Percentiles rank a stretch among this genome's conserved stretches.
Evolutionary conservation across 306 rosid species (phyloP).

Genomic region (Rosa lucieae): DNA sequence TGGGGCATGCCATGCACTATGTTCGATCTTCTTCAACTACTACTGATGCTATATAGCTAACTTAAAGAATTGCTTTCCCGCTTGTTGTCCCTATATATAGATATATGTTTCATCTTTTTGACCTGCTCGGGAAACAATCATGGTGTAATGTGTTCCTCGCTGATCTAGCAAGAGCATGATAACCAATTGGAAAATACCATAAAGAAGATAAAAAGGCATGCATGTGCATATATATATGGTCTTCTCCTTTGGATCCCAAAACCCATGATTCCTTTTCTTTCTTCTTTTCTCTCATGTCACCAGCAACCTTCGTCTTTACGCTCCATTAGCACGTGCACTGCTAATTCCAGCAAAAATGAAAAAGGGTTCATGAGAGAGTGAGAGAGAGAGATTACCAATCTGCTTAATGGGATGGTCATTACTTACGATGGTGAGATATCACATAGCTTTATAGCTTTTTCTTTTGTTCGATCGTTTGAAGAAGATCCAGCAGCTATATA

Average conservation of each 20-base stretch:
- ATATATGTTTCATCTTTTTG: slow-evolving; percentile 29
- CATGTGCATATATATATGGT: slow-evolving; percentile 5
- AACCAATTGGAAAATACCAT: neutral
- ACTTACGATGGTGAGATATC: too few species aligned
- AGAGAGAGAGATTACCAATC: too few species aligned
- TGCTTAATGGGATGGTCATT: too few species aligned
- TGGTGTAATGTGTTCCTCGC: slow-evolving; percentile 26
- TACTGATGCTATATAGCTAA: neutral
- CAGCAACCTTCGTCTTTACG: slow-evolving; percentile 50
- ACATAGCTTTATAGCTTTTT: too few species aligned
- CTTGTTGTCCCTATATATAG: slow-evolving; percentile 23
- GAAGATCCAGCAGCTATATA: too few species aligned
- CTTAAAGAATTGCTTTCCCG: slow-evolving; percentile 21
- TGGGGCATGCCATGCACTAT: neutral
- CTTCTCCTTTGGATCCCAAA: slow-evolving; percentile 40
- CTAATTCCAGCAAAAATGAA: neutral
- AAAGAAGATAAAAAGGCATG: slow-evolving; percentile 22
- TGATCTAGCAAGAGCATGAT: slow-evolving; percentile 11
- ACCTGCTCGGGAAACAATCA: slow-evolving; percentile 34
- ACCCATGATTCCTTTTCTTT: slow-evolving; percentile 29
- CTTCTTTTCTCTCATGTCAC: slow-evolving; percentile 12
- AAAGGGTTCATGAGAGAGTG: neutral
- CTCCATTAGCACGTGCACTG: slow-evolving; percentile 50
- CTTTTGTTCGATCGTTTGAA: too few species aligned
- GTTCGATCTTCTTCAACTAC: neutral